Percentiles rank a stretch among this genome's conserved stretches.
Conservation (phyloP, 441 rosid genomes). For the Gossypium aridum region DNA sequence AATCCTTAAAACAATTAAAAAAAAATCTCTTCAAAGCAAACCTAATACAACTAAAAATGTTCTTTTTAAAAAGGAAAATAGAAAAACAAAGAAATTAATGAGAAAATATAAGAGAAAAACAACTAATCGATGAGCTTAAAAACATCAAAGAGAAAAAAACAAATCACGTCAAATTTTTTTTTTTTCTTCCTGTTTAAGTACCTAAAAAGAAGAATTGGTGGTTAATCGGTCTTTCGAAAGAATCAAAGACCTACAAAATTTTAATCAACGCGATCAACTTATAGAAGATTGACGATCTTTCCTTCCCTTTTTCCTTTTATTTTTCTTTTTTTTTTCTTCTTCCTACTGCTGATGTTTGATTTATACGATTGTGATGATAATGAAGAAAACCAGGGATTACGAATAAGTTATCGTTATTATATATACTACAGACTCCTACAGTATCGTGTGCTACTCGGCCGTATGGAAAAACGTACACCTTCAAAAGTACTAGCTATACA, state of each 20-base stretch:
- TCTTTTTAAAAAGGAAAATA: not conserved
- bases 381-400: not conserved
- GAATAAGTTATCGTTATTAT: not conserved
- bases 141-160: not conserved
- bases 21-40: not conserved
- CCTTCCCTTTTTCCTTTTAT: not conserved
- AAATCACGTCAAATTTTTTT: not conserved
- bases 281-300: not conserved
- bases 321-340: not conserved
- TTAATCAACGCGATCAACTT: not conserved
- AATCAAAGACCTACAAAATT: conserved; percentile 7
- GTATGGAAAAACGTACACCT: not conserved
- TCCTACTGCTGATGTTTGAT: not conserved
- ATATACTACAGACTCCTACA: not conserved
- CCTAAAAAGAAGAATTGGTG: not conserved
- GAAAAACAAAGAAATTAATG: not conserved
- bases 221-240: conserved; percentile 5
- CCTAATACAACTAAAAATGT: not conserved
- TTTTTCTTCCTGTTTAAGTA: not conserved
- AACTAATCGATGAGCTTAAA: not conserved
- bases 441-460: not conserved
- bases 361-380: conserved; percentile 1
- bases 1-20: not conserved
- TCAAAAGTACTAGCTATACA: not conserved
- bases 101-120: not conserved